A percentile compares a stretch with the other conserved stretches of the same genome.
Evolutionary conservation across 345 rosid genomes (phyloP).

Genomic region (Raphanus sativus): DNA sequence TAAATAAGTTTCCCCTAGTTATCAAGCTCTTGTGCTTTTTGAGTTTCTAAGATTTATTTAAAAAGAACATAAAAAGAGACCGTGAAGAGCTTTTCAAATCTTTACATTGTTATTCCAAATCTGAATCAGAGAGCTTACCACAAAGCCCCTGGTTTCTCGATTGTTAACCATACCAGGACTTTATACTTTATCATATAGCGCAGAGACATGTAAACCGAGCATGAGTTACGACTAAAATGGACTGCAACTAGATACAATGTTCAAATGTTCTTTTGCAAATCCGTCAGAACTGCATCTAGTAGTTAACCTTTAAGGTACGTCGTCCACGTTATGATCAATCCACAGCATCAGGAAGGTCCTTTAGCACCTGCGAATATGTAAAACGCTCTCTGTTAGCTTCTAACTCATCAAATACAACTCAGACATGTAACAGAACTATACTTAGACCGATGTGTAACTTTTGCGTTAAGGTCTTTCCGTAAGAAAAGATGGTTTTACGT

Average conservation of each 20-base stretch:
- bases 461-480: background rate
- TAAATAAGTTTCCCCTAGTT: background rate
- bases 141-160: background rate
- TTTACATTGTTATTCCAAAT: background rate
- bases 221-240: background rate
- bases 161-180: background rate
- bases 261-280: background rate
- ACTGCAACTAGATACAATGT: background rate
- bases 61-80: background rate
- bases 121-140: background rate
- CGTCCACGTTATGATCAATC: background rate
- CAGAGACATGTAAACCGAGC: background rate
- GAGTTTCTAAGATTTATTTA: background rate
- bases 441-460: background rate
- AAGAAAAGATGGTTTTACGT: constrained; percentile 27
- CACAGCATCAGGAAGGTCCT: constrained; percentile 8
- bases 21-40: background rate
- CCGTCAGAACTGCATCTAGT: background rate
- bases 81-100: background rate
- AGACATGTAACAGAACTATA: background rate
- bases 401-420: constrained; percentile 8
- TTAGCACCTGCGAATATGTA: background rate
- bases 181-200: background rate
- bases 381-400: constrained; percentile 13
- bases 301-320: background rate